Percentiles rank a stretch among this genome's conserved stretches.
These are phyloP conservation scores for Adenanthera pavonina DNA, from an alignment of 306 rosid species.

Conservation along the genomic window DNA sequence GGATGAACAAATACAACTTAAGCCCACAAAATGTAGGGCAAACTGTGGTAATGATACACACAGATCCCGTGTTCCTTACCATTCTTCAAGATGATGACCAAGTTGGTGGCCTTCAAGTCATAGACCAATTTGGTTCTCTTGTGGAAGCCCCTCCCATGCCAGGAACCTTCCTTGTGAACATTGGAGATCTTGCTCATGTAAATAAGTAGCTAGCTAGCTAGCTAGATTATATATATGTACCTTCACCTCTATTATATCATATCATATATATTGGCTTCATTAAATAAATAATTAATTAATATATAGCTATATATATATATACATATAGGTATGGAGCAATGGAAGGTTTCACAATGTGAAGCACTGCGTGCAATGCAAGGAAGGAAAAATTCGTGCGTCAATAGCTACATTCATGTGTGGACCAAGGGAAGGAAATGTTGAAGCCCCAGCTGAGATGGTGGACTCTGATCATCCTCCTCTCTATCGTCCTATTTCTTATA, in stretches of 20 bases:
- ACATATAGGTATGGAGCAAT: not conserved
- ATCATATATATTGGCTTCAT: no score
- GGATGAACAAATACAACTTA: conserved; percentile 69
- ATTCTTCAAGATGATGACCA: conserved; percentile 66
- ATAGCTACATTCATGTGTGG: not conserved
- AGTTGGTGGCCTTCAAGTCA: conserved; percentile 68
- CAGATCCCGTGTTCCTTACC: conserved; percentile 63
- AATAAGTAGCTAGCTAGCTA: no score
- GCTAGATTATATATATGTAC: no score
- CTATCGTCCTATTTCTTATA: not conserved
- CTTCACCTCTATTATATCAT: no score
- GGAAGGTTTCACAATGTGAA: not conserved
- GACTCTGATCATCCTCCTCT: not conserved
- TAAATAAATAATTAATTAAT: no score
- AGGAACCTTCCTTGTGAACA: conserved; percentile 56
- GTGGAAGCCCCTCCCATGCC: conserved; percentile 52
- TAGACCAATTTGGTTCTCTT: conserved; percentile 48
- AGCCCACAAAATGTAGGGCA: conserved; percentile 57
- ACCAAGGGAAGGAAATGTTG: not conserved
- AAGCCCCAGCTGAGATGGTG: not conserved
- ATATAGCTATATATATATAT: no score
- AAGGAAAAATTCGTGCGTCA: not conserved
- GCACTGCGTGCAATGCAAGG: not conserved
- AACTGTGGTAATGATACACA: conserved; percentile 55
- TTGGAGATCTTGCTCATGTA: conserved; percentile 65